Percentiles rank a stretch among this genome's conserved stretches.
These are phyloP conservation scores for Chenopodium album DNA, from an alignment of 148 eudicot genomes.

Conservation along the genomic window DNA sequence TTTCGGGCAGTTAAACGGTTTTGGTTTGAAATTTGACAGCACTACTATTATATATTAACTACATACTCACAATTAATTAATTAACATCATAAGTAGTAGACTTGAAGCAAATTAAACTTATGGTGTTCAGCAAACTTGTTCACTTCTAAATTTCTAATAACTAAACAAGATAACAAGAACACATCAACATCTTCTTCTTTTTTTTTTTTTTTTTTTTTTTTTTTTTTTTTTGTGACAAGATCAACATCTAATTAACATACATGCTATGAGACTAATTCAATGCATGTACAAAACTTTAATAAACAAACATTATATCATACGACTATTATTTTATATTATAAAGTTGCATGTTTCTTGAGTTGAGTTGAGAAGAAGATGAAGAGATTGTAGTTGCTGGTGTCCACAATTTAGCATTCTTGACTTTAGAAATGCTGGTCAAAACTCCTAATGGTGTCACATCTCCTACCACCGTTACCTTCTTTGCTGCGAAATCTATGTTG, in stretches of 20 bases:
- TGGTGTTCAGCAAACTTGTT: not conserved
- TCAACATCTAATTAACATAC: not conserved
- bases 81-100: not conserved
- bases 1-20: too few species aligned
- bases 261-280: not conserved
- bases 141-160: too few species aligned
- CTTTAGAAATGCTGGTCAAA: slow-evolving; percentile 75
- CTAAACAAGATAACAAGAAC: not conserved
- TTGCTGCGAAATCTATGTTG: slow-evolving; percentile 74
- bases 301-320: not conserved
- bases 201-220: too few species aligned
- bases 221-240: too few species aligned
- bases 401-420: slow-evolving; percentile 75
- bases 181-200: not conserved
- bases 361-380: slow-evolving; percentile 17
- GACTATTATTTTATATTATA: not conserved
- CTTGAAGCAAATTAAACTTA: too few species aligned
- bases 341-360: slow-evolving; percentile 12
- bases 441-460: slow-evolving; percentile 71
- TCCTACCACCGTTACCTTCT: slow-evolving; percentile 81
- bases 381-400: slow-evolving; percentile 34
- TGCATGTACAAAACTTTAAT: not conserved
- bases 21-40: too few species aligned
- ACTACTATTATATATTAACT: too few species aligned
- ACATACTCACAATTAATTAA: too few species aligned